These are phyloP conservation scores for Borovskyia barvae DNA, from an alignment of 208 protist genomes.

Conservation along the genomic window DNA sequence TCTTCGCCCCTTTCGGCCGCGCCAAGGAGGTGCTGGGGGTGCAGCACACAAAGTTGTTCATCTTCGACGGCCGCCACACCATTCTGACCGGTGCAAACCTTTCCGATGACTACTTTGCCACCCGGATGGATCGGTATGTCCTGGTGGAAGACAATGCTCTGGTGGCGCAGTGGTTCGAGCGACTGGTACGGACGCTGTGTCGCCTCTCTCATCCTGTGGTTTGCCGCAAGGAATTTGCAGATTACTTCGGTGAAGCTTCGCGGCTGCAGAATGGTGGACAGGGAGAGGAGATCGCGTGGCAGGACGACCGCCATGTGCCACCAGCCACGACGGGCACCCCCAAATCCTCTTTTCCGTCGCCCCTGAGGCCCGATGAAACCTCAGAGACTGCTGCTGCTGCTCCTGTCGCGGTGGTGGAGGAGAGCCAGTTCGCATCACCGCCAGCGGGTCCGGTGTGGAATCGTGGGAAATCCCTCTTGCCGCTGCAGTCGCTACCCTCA, in stretches of 20 bases:
- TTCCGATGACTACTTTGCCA: constrained; percentile 93
- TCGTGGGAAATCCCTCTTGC: background rate
- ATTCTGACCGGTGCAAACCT: constrained; percentile 94
- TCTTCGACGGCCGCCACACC: constrained; percentile 86
- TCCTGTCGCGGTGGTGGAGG: background rate
- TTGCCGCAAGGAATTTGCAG: constrained; percentile 27
- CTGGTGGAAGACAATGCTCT: constrained; percentile 55
- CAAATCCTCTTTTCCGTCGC: too few species aligned
- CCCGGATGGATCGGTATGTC: constrained; percentile 93
- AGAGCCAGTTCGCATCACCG: background rate
- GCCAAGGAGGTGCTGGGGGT: constrained; percentile 87
- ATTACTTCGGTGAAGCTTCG: background rate
- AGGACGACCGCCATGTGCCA: background rate
- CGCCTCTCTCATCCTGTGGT: constrained; percentile 50
- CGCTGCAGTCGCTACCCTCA: constrained; percentile 1
- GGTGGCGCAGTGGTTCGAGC: constrained; percentile 65
- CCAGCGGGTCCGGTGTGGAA: background rate
- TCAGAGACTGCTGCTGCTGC: background rate
- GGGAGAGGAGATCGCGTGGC: too few species aligned
- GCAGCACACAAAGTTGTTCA: constrained; percentile 94
- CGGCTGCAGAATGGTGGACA: too few species aligned
- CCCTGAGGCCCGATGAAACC: constrained; percentile 3
- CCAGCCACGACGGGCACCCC: background rate
- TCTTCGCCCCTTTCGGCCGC: constrained; percentile 57
- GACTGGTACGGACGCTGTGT: constrained; percentile 40